phyloP scores from a whole-genome alignment of 805 yeast genomes.

The Candida jianshihensis region DNA sequence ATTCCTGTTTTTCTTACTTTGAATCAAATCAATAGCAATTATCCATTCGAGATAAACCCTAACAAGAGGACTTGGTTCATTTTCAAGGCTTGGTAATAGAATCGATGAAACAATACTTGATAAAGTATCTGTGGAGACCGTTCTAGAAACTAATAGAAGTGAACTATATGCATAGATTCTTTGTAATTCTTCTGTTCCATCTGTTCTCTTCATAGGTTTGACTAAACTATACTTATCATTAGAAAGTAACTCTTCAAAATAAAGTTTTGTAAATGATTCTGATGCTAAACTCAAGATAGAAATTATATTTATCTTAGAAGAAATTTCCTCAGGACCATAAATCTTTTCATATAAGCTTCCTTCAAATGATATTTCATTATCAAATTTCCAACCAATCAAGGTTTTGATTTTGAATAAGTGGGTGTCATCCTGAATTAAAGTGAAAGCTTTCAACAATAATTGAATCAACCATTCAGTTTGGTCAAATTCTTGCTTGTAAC shows the following conservation, averaged over 20 bases:
- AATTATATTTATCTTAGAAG: slow-evolving; percentile 43
- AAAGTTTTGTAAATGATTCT: slow-evolving; percentile 14
- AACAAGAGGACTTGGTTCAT: slow-evolving; percentile 74
- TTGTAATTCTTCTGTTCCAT: slow-evolving; percentile 62
- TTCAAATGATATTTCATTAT: slow-evolving; percentile 31
- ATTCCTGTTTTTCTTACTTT: slow-evolving; percentile 16
- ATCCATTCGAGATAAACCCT: slow-evolving; percentile 80
- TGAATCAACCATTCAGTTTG: slow-evolving; percentile 43
- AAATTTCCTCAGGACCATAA: slow-evolving; percentile 54
- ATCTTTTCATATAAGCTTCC: slow-evolving; percentile 36
- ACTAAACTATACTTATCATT: slow-evolving; percentile 37
- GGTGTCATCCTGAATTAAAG: slow-evolving; percentile 45
- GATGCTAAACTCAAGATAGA: slow-evolving; percentile 36
- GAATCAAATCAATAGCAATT: slow-evolving; percentile 37
- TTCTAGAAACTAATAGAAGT: slow-evolving; percentile 37
- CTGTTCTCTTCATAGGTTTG: slow-evolving; percentile 46
- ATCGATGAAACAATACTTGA: slow-evolving; percentile 21
- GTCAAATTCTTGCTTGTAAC: slow-evolving; percentile 29
- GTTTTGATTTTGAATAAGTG: slow-evolving; percentile 55
- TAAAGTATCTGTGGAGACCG: slow-evolving; percentile 21
- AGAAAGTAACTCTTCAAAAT: slow-evolving; percentile 14
- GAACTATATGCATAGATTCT: slow-evolving; percentile 54
- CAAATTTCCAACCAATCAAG: slow-evolving; percentile 47
- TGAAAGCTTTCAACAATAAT: slow-evolving; percentile 38
- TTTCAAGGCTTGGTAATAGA: slow-evolving; percentile 33